A percentile compares a stretch with the other conserved stretches of the same genome.
Evolutionary conservation across 805 yeast species (phyloP).

Genomic region (Cyberlindnera xylosilytica): DNA sequence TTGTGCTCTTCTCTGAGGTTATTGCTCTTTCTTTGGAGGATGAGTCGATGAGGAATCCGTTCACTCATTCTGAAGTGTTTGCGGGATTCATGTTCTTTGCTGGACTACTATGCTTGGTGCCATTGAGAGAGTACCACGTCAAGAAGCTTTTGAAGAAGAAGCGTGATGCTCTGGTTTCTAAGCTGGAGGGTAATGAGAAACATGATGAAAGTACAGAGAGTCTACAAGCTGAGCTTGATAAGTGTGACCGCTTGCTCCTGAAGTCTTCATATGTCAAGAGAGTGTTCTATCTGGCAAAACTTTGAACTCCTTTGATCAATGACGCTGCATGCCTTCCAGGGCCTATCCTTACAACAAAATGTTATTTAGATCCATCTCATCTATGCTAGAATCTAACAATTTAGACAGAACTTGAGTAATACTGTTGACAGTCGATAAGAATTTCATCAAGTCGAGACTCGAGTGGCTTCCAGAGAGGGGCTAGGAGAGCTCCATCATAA

Average conservation of each 20-base stretch:
- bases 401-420: too few species aligned
- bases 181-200: neutral
- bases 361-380: too few species aligned
- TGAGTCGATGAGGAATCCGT: slow-evolving; percentile 36
- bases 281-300: neutral
- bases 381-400: too few species aligned
- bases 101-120: slow-evolving; percentile 39
- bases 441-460: too few species aligned
- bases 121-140: slow-evolving; percentile 50
- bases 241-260: neutral
- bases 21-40: slow-evolving; percentile 48
- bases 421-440: too few species aligned
- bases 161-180: neutral
- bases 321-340: too few species aligned
- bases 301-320: neutral
- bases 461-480: too few species aligned
- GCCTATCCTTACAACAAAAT: too few species aligned
- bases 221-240: neutral
- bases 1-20: slow-evolving; percentile 48
- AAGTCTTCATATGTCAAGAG: neutral
- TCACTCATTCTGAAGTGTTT: slow-evolving; percentile 56
- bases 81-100: slow-evolving; percentile 47
- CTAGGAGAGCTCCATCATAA: too few species aligned
- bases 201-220: neutral
- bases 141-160: slow-evolving; percentile 27